A percentile compares a stretch with the other conserved stretches of the same genome.
These are phyloP conservation scores for Silene conica DNA, from an alignment of 148 eudicot species.

Conservation along the genomic window DNA sequence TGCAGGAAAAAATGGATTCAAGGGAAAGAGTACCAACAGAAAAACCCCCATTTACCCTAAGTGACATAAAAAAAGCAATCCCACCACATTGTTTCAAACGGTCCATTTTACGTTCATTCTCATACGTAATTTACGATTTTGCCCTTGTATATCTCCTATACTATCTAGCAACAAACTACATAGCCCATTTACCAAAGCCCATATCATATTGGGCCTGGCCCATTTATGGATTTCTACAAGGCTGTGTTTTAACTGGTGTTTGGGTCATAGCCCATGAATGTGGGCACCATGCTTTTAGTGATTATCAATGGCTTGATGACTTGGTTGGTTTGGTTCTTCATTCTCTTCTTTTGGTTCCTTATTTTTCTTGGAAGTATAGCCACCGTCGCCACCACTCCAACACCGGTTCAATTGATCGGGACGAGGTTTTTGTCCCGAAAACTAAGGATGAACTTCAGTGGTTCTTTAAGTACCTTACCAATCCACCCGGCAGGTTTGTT, in stretches of 20 bases:
- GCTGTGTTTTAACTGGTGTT: slow-evolving; percentile 36
- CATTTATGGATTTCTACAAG: slow-evolving; percentile 41
- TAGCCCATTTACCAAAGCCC: slow-evolving; percentile 55
- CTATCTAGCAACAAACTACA: slow-evolving; percentile 59
- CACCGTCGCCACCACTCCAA: slow-evolving; percentile 91
- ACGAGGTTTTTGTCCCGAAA: slow-evolving; percentile 83
- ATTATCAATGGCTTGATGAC: slow-evolving; percentile 48
- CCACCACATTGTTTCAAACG: slow-evolving; percentile 92
- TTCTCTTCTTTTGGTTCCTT: slow-evolving; percentile 65
- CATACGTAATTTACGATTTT: slow-evolving; percentile 56
- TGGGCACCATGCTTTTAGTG: slow-evolving; percentile 44
- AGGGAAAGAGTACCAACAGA: slow-evolving; percentile 46
- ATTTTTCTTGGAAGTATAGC: slow-evolving; percentile 82
- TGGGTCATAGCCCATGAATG: slow-evolving; percentile 44
- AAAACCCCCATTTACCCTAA: slow-evolving; percentile 73
- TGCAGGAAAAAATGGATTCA: neutral
- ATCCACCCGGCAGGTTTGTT: slow-evolving; percentile 61
- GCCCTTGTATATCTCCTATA: slow-evolving; percentile 46
- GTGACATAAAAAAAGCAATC: slow-evolving; percentile 73
- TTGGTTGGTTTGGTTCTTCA: slow-evolving; percentile 71
- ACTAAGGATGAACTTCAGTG: slow-evolving; percentile 33
- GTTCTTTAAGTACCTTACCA: slow-evolving; percentile 54
- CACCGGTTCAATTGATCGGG: slow-evolving; percentile 73
- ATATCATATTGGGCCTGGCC: slow-evolving; percentile 63
- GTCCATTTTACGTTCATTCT: slow-evolving; percentile 68